phyloP scores from a whole-genome alignment of 108 stramenopile genomes.

The Discostella stelligeroides region DNA sequence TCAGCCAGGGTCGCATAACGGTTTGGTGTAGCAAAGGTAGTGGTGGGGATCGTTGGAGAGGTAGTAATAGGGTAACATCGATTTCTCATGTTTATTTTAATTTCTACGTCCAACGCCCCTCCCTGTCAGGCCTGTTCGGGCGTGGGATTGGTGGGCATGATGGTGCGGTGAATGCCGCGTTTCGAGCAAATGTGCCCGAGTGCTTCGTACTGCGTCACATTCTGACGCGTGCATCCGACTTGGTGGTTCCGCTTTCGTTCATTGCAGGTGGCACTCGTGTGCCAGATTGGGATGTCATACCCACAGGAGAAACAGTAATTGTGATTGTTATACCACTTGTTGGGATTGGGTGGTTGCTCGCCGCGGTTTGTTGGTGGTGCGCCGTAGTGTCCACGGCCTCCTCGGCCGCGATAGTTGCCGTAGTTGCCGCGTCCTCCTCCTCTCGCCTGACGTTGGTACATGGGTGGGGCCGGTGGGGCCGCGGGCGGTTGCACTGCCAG shows the following conservation, averaged over 20 bases:
- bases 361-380: not conserved
- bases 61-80: too few relatives aligned
- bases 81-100: not conserved
- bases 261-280: too few relatives aligned
- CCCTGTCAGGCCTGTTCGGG: too few relatives aligned
- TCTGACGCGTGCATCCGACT: too few relatives aligned
- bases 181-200: not conserved
- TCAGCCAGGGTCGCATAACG: not conserved
- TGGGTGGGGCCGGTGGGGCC: not conserved
- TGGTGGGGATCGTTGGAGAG: not conserved
- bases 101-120: too few relatives aligned
- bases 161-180: not conserved
- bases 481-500: not conserved
- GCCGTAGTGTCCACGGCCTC: not conserved
- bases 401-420: not conserved
- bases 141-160: too few relatives aligned
- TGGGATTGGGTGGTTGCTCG: not conserved
- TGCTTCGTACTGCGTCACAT: not conserved
- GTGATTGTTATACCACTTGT: too few relatives aligned
- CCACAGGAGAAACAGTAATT: too few relatives aligned
- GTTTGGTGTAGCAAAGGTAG: not conserved
- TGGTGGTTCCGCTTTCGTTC: too few relatives aligned
- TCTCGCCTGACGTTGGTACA: too few relatives aligned
- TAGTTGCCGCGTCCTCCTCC: too few relatives aligned
- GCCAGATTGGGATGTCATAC: too few relatives aligned